phyloP scores from a whole-genome alignment of 768 basidiomycete genomes.

The Podaxis carcinomalis region DNA sequence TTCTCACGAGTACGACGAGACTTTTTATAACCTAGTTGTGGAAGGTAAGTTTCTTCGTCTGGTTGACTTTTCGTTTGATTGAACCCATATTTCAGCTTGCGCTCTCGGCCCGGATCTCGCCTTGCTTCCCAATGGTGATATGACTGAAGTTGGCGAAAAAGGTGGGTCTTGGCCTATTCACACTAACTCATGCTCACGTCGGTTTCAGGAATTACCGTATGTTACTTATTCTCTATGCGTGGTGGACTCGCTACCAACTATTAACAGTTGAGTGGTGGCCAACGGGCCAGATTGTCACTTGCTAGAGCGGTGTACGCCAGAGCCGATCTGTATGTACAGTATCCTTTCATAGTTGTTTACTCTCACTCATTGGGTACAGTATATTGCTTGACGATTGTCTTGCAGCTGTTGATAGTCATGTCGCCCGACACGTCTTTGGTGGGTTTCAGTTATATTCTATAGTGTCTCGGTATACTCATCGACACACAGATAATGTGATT shows the following conservation, averaged over 20 bases:
- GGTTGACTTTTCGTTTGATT: neutral
- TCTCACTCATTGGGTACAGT: slow-evolving; percentile 25
- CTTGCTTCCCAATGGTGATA: slow-evolving; percentile 75
- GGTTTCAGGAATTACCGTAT: slow-evolving; percentile 51
- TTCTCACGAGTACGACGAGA: slow-evolving; percentile 82
- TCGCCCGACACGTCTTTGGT: slow-evolving; percentile 85
- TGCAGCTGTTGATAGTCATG: slow-evolving; percentile 83
- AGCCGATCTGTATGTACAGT: slow-evolving; percentile 68
- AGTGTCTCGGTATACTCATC: neutral
- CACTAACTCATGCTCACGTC: neutral
- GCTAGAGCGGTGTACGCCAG: slow-evolving; percentile 90
- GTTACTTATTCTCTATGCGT: slow-evolving; percentile 14
- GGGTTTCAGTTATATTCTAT: slow-evolving; percentile 12
- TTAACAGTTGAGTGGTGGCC: slow-evolving; percentile 71
- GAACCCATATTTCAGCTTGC: slow-evolving; percentile 49
- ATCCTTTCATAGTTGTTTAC: neutral
- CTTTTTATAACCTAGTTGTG: slow-evolving; percentile 76
- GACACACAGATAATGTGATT: slow-evolving; percentile 66
- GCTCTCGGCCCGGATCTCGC: slow-evolving; percentile 80
- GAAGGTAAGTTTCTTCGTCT: slow-evolving; percentile 48
- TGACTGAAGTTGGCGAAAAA: slow-evolving; percentile 85
- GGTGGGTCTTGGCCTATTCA: slow-evolving; percentile 33
- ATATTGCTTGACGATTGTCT: slow-evolving; percentile 88
- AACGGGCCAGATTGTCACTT: slow-evolving; percentile 77
- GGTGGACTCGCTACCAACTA: neutral